These are phyloP conservation scores for Citrus maxima DNA, from an alignment of 345 rosid genomes.

Conservation along the genomic window DNA sequence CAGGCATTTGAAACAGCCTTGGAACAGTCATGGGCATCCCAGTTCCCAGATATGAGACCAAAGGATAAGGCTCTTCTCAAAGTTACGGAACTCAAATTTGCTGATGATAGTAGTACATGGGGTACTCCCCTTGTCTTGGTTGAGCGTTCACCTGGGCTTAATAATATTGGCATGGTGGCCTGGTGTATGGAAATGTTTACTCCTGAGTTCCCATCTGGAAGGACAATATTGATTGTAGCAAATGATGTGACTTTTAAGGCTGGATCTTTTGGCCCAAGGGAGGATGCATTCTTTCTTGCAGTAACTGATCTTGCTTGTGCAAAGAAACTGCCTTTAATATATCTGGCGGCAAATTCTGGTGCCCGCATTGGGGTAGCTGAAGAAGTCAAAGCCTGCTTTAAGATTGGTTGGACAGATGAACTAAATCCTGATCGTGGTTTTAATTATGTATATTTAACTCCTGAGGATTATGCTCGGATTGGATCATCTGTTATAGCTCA, in stretches of 20 bases:
- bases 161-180: constrained; percentile 96
- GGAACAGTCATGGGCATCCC: constrained; percentile 73
- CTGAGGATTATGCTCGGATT: constrained; percentile 68
- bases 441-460: constrained; percentile 79
- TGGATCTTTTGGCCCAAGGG: constrained; percentile 98
- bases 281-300: constrained; percentile 94
- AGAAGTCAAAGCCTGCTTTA: constrained; percentile 87
- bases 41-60: constrained; percentile 43
- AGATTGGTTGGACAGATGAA: constrained; percentile 96
- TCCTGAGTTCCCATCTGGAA: constrained; percentile 95
- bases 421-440: constrained; percentile 83
- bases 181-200: constrained; percentile 92
- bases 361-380: constrained; percentile 98
- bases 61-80: constrained; percentile 48
- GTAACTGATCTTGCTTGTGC: constrained; percentile 92
- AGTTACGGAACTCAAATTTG: constrained; percentile 79
- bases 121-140: constrained; percentile 65
- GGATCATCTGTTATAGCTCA: constrained; percentile 85
- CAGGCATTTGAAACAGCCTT: constrained; percentile 93
- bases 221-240: constrained; percentile 69
- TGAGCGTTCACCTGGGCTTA: constrained; percentile 71
- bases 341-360: constrained; percentile 98
- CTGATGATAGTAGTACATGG: constrained; percentile 57
- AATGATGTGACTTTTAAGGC: constrained; percentile 98
- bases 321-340: constrained; percentile 83